These are phyloP conservation scores for Byssochlamys sp. DNA, from an alignment of 2,329 filamentous ascomycete species.

Conservation along the genomic window DNA sequence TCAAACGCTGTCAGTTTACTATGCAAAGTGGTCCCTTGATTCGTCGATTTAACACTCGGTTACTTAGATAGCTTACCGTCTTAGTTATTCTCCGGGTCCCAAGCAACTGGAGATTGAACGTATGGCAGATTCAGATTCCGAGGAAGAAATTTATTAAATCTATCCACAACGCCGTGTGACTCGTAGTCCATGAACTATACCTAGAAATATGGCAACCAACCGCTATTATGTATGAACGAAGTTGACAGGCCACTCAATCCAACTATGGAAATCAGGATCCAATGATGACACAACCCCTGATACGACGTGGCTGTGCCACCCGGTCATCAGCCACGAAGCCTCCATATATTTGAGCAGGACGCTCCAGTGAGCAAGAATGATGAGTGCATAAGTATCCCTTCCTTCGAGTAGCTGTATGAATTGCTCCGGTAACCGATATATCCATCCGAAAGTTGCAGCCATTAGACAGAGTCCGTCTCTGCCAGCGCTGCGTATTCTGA, in stretches of 20 bases:
- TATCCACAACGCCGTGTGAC: background rate
- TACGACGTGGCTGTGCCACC: slow-evolving; percentile 25
- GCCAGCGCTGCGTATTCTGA: background rate
- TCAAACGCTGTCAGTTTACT: no score
- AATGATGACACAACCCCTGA: slow-evolving; percentile 16
- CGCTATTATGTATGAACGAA: background rate
- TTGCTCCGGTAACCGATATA: background rate
- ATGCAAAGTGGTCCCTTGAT: no score
- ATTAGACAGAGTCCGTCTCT: background rate
- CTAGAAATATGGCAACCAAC: background rate
- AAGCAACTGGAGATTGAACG: no score
- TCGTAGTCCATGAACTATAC: background rate
- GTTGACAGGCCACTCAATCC: slow-evolving; percentile 11
- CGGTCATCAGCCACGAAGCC: slow-evolving; percentile 23
- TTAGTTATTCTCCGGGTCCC: no score
- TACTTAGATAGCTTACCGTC: no score
- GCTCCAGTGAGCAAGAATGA: slow-evolving; percentile 22
- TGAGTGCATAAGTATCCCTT: slow-evolving; percentile 17
- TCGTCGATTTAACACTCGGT: no score
- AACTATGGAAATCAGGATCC: slow-evolving; percentile 8
- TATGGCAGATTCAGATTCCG: background rate
- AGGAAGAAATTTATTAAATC: background rate
- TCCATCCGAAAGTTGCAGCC: background rate
- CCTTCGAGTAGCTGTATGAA: slow-evolving; percentile 11
- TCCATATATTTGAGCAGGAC: slow-evolving; percentile 23